Evolutionary conservation across 169 alveolate genomes (phyloP), one percentile per base, ranked within the genome.

Genomic region (Plasmodium adleri): DNA sequence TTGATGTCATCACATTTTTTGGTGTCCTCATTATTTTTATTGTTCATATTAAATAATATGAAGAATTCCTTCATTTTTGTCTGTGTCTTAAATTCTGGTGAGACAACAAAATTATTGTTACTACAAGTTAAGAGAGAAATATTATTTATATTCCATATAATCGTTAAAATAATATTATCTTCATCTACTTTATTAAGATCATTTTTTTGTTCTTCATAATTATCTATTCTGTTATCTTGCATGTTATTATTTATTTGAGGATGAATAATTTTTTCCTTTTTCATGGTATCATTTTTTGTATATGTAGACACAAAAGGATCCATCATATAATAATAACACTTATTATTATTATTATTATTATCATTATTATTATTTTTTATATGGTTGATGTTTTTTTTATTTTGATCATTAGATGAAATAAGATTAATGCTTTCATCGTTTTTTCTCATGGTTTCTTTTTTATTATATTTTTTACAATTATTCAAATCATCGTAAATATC

Each of bases 1-100:
- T 20, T 20, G 22, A 0, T 20, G 22, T 83, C 47, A 15, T 17
- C 62, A 52, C 62, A 10, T 0, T 12, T 52, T 62, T 26, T 1
- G 22, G 22, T 20, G 22, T 20, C 22, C 22, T 20, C 22, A 20
- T 20, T 32, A 12, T 45, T 1, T 15, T 67, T 24, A 15, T 83
- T 68, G 32, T 83, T 56, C 47, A 83, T 83, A 45, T 70, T 67
- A n/a, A 83, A 24, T 26, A 83, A 15, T 6, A 83, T 83, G 71
- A 68, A 83, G 15, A 83, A 83, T 9, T 71, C 86, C 2, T 83
- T 67, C 1, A 83, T 56, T 3, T 24, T 10, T 20, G 91, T 83
- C 6, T 83, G 70, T 15, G 91, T 83, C 45, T 83, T 68, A 62
- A 58, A 83, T 45, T 83, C 91, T 2, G 91, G 91, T 7, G 91